A percentile compares a stretch with the other conserved stretches of the same genome.
Conservation (phyloP, 1,284 basidiomycete genomes). For the Naganishia cerealis region DNA sequence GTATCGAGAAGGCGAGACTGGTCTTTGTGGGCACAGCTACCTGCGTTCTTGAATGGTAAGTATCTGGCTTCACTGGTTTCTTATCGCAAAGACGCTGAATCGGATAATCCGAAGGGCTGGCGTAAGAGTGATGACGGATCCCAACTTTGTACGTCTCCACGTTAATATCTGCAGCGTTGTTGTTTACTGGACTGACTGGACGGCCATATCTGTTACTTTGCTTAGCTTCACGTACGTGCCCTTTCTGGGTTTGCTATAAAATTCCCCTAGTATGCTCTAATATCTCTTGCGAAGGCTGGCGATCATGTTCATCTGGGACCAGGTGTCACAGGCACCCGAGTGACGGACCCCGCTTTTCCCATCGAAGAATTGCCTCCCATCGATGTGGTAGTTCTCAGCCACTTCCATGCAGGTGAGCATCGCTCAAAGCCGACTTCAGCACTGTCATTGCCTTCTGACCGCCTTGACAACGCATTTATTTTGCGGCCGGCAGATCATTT, state of each 20-base stretch:
- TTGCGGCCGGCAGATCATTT: slow-evolving; percentile 29
- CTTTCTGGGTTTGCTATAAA: neutral
- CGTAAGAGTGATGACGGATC: slow-evolving; percentile 35
- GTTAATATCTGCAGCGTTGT: neutral
- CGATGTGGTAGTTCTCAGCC: slow-evolving; percentile 34
- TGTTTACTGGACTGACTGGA: neutral
- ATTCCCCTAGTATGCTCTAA: neutral
- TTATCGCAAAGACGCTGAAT: neutral
- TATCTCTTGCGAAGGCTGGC: slow-evolving; percentile 26
- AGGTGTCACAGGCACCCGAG: slow-evolving; percentile 30
- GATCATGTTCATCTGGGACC: slow-evolving; percentile 36
- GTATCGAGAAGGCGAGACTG: slow-evolving; percentile 30
- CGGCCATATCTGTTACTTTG: neutral
- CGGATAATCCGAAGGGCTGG: slow-evolving; percentile 23
- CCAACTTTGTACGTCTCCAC: slow-evolving; percentile 29
- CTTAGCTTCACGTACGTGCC: slow-evolving; percentile 7
- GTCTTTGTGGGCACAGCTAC: slow-evolving; percentile 34
- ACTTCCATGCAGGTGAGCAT: slow-evolving; percentile 33
- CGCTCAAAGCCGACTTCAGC: neutral
- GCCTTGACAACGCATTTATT: too few relatives aligned
- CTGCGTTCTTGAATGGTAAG: slow-evolving; percentile 34
- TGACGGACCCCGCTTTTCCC: slow-evolving; percentile 34
- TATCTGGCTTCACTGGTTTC: neutral
- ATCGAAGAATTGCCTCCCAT: slow-evolving; percentile 33
- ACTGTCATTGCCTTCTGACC: neutral